phyloP scores from a whole-genome alignment of 2,329 filamentous ascomycete species.

The Trichoderma afroharzianum region DNA sequence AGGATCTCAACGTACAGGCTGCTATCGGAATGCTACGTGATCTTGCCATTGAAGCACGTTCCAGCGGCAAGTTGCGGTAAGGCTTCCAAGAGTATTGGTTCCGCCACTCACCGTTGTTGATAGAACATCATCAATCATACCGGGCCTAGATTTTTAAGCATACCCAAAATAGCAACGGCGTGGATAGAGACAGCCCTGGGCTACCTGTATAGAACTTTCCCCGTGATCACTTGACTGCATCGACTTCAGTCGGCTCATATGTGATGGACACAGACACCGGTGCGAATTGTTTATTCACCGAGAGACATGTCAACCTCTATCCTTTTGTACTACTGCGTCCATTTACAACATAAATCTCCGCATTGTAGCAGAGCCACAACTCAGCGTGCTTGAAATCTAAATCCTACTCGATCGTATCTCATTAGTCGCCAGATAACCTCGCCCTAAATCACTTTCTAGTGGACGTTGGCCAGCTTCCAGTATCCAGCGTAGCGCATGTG shows the following conservation, averaged over 20 bases:
- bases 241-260: background rate
- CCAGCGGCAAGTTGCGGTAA: background rate
- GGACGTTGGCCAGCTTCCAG: background rate
- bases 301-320: background rate
- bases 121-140: background rate
- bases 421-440: background rate
- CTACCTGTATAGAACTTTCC: background rate
- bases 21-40: background rate
- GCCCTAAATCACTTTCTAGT: background rate
- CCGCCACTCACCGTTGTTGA: background rate
- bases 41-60: background rate
- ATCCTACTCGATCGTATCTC: background rate
- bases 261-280: background rate
- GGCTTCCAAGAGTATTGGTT: background rate
- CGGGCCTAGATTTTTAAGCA: background rate
- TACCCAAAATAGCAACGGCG: background rate
- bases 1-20: background rate
- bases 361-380: background rate
- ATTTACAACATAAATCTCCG: background rate
- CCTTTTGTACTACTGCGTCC: background rate
- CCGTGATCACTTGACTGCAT: background rate
- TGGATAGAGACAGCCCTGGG: background rate
- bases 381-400: background rate
- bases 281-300: background rate
- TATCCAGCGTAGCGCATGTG: background rate